phyloP scores from a whole-genome alignment of 352 stramenopile genomes.

The Phytophthora tentaculata region DNA sequence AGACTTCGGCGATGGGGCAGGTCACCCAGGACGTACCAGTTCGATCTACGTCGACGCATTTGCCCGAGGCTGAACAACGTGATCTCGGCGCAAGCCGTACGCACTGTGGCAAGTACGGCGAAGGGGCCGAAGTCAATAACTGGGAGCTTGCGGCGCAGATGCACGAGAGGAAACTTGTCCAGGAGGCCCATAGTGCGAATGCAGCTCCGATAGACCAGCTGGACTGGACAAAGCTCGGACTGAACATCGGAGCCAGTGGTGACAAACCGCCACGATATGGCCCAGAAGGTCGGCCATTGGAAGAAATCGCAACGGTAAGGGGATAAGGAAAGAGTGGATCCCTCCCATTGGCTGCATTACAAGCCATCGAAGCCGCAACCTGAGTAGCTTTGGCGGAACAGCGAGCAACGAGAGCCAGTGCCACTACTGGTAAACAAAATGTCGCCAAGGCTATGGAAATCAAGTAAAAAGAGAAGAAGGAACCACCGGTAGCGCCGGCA shows the following conservation, averaged over 20 bases:
- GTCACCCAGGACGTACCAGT: no score
- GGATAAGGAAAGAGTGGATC: background rate
- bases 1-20: no score
- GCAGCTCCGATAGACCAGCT: background rate
- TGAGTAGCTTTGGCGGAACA: background rate
- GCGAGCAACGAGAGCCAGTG: background rate
- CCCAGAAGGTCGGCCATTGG: background rate
- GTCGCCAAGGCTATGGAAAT: background rate
- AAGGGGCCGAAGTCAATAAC: background rate
- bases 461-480: background rate
- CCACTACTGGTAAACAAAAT: background rate
- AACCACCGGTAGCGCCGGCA: background rate
- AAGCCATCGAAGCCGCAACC: background rate
- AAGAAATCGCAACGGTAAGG: background rate
- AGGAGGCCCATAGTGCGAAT: background rate
- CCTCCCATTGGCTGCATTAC: background rate
- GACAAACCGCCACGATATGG: background rate
- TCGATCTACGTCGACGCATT: background rate
- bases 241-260: background rate
- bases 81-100: background rate
- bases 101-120: background rate
- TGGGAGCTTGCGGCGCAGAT: background rate
- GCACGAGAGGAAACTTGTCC: background rate
- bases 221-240: background rate
- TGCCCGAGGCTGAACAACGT: background rate